phyloP scores from a whole-genome alignment of 768 basidiomycete genomes.

The Termitomyces sp. region DNA sequence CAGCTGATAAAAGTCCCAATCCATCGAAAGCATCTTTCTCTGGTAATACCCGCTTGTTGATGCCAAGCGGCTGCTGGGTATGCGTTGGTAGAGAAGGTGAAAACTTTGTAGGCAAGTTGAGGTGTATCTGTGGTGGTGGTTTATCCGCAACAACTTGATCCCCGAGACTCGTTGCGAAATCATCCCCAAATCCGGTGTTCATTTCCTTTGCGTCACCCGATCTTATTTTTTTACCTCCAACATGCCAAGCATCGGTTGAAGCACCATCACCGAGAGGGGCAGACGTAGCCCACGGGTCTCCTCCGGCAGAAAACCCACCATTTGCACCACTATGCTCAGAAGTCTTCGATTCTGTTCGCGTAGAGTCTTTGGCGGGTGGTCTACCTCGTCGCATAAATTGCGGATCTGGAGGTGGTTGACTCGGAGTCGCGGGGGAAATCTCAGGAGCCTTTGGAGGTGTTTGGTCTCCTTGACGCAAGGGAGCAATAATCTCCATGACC shows the following conservation, averaged over 20 bases:
- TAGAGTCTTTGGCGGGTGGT: slow-evolving; percentile 14
- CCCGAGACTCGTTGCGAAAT: slow-evolving; percentile 60
- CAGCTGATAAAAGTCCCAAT: slow-evolving; percentile 50
- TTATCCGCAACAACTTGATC: slow-evolving; percentile 41
- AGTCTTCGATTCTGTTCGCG: slow-evolving; percentile 4
- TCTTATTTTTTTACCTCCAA: slow-evolving; percentile 24
- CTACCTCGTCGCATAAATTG: slow-evolving; percentile 17
- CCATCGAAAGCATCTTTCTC: slow-evolving; percentile 81
- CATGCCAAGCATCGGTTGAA: slow-evolving; percentile 40
- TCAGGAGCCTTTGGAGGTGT: slow-evolving; percentile 33
- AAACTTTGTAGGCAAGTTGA: slow-evolving; percentile 17
- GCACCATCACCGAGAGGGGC: slow-evolving; percentile 19
- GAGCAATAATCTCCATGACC: slow-evolving; percentile 76
- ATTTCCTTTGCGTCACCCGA: slow-evolving; percentile 20
- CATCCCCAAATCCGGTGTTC: slow-evolving; percentile 61
- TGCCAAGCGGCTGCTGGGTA: slow-evolving; percentile 7
- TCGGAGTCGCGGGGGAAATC: slow-evolving; percentile 32
- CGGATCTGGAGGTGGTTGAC: slow-evolving; percentile 28
- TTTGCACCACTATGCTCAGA: slow-evolving; percentile 22
- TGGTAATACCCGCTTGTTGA: slow-evolving; percentile 13
- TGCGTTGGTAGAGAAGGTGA: slow-evolving; percentile 10
- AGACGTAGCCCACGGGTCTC: slow-evolving; percentile 43
- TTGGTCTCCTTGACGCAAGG: slow-evolving; percentile 67
- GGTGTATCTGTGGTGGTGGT: slow-evolving; percentile 16
- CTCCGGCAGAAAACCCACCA: slow-evolving; percentile 36